Percentiles rank a stretch among this genome's conserved stretches.
phyloP scores from a whole-genome alignment of 2,329 filamentous ascomycete species.

The Huntiella moniliformis region DNA sequence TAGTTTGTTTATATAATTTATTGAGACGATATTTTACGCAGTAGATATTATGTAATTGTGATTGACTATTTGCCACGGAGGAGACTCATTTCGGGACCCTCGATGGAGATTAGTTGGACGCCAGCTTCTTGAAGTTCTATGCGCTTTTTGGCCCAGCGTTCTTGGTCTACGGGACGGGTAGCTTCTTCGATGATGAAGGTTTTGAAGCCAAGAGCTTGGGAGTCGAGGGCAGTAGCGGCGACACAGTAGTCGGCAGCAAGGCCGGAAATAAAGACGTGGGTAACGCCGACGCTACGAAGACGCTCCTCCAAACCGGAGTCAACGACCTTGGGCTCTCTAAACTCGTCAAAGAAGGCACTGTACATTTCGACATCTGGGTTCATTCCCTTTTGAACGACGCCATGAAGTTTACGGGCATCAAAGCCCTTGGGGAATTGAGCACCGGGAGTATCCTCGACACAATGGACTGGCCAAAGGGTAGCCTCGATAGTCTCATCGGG shows the following conservation, averaged over 20 bases:
- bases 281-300: conserved; percentile 40
- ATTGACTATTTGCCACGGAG: not conserved
- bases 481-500: conserved; percentile 42
- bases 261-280: conserved; percentile 65
- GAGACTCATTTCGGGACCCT: conserved; percentile 26
- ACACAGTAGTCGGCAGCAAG: conserved; percentile 85
- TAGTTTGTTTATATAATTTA: not conserved
- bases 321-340: conserved; percentile 38
- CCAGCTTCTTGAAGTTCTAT: conserved; percentile 37
- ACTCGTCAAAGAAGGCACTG: conserved; percentile 72
- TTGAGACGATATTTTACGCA: not conserved
- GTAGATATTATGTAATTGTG: not conserved
- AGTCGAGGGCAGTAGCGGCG: conserved; percentile 60
- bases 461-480: conserved; percentile 79
- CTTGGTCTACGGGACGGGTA: conserved; percentile 51
- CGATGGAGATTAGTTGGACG: conserved; percentile 40
- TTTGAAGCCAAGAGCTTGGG: conserved; percentile 53
- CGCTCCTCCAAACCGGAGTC: conserved; percentile 43
- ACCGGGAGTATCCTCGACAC: conserved; percentile 56
- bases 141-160: conserved; percentile 35
- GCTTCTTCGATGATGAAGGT: conserved; percentile 64
- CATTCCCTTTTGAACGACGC: conserved; percentile 59
- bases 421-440: conserved; percentile 58
- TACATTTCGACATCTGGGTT: conserved; percentile 74
- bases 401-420: conserved; percentile 37